A percentile compares a stretch with the other conserved stretches of the same genome.
Evolutionary conservation across 2,329 filamentous ascomycete species (phyloP).

Genomic region (Botryotinia convoluta): DNA sequence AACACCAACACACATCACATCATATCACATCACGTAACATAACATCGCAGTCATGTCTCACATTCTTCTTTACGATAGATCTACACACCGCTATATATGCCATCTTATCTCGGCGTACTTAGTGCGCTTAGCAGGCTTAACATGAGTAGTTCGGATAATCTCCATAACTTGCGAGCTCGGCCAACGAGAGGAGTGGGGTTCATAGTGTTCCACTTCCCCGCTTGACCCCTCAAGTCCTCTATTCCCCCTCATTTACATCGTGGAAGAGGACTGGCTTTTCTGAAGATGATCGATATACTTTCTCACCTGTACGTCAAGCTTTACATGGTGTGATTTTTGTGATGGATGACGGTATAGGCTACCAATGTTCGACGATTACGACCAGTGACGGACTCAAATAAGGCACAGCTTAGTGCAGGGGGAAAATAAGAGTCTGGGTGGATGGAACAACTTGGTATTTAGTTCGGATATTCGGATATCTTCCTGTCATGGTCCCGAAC

Average conservation of each 20-base stretch:
- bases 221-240: not conserved
- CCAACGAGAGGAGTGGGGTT: not conserved
- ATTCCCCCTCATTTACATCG: not conserved
- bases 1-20: not conserved
- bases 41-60: not conserved
- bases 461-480: not conserved
- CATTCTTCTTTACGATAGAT: not conserved
- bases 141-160: not conserved
- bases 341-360: not conserved
- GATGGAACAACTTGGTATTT: not conserved
- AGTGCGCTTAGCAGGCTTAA: not conserved
- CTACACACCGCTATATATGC: not conserved
- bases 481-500: not conserved
- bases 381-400: not conserved
- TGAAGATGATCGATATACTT: not conserved
- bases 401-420: not conserved
- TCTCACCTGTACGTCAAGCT: not conserved
- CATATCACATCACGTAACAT: not conserved
- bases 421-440: not conserved
- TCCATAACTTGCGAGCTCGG: not conserved
- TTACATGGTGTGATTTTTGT: not conserved
- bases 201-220: not conserved
- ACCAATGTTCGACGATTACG: not conserved
- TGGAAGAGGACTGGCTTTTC: not conserved
- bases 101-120: not conserved